These are phyloP conservation scores for Cocos nucifera DNA, from an alignment of 176 grass and related monocot species.

Conservation along the genomic window DNA sequence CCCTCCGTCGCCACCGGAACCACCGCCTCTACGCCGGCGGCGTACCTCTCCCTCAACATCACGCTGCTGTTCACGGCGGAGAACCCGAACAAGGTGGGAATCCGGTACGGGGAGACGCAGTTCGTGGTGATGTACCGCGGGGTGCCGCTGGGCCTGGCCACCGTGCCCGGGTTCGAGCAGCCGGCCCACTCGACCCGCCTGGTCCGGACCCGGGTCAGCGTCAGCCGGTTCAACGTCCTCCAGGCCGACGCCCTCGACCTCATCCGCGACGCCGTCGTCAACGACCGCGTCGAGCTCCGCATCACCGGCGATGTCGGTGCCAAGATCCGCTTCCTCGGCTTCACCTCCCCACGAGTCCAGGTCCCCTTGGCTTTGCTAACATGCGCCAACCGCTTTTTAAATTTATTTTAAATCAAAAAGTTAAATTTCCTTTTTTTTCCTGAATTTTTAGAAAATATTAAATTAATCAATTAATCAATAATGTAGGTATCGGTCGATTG, in stretches of 20 bases:
- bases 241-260: slow-evolving; percentile 86
- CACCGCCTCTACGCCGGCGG: slow-evolving; percentile 23
- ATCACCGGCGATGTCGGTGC: slow-evolving; percentile 86
- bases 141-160: slow-evolving; percentile 79
- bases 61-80: slow-evolving; percentile 79
- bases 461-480: too few relatives aligned
- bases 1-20: slow-evolving; percentile 29
- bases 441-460: too few relatives aligned
- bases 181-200: slow-evolving; percentile 73
- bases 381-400: too few relatives aligned
- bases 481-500: slow-evolving; percentile 85
- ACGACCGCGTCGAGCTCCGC: slow-evolving; percentile 84
- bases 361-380: slow-evolving; percentile 18
- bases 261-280: slow-evolving; percentile 69
- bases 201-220: slow-evolving; percentile 72
- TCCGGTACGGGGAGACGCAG: slow-evolving; percentile 64
- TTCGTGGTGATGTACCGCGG: slow-evolving; percentile 94
- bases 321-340: slow-evolving; percentile 77
- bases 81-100: slow-evolving; percentile 96
- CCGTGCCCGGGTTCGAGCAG: slow-evolving; percentile 82
- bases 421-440: too few relatives aligned
- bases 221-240: slow-evolving; percentile 91
- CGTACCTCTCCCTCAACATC: slow-evolving; percentile 96
- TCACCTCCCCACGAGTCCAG: slow-evolving; percentile 87
- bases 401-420: too few relatives aligned